phyloP scores from a whole-genome alignment of 768 basidiomycete species.

The Psilocybe tampanensis region DNA sequence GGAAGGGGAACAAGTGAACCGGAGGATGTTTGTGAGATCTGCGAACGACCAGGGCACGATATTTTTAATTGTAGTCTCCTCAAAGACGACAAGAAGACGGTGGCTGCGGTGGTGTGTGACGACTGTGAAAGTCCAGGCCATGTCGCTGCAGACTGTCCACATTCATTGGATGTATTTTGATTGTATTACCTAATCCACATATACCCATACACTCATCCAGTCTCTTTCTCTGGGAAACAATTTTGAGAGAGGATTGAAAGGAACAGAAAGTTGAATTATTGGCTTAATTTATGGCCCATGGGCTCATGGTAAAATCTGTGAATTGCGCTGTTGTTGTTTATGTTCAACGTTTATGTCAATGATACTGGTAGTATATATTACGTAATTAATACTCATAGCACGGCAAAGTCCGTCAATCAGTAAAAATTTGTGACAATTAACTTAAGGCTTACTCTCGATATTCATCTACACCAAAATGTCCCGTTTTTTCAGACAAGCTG shows the following conservation, averaged over 20 bases:
- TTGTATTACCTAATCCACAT: slow-evolving; percentile 21
- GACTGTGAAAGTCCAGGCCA: slow-evolving; percentile 88
- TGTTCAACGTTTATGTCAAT: too few species aligned
- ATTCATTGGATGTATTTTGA: slow-evolving; percentile 87
- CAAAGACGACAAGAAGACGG: slow-evolving; percentile 48
- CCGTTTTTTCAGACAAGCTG: slow-evolving; percentile 86
- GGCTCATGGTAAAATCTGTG: too few species aligned
- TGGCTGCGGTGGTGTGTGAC: slow-evolving; percentile 74
- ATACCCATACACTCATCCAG: slow-evolving; percentile 25
- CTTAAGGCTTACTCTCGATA: neutral
- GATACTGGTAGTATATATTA: slow-evolving; percentile 4
- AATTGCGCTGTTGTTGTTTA: too few species aligned
- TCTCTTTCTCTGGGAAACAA: slow-evolving; percentile 19
- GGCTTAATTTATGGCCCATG: too few species aligned
- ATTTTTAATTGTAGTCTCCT: slow-evolving; percentile 83
- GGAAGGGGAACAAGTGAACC: slow-evolving; percentile 22
- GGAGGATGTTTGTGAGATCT: slow-evolving; percentile 76
- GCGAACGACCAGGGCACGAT: slow-evolving; percentile 84
- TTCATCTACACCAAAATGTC: slow-evolving; percentile 55
- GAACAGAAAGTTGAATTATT: too few species aligned
- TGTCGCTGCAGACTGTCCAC: slow-evolving; percentile 74
- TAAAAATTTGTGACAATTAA: slow-evolving; percentile 17
- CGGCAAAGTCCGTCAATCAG: slow-evolving; percentile 8
- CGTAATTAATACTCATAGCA: slow-evolving; percentile 12
- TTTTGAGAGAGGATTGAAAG: too few species aligned